A percentile compares a stretch with the other conserved stretches of the same genome.
Conservation (phyloP, 2,329 filamentous ascomycete genomes). For the Cordyceps tenuipes region DNA sequence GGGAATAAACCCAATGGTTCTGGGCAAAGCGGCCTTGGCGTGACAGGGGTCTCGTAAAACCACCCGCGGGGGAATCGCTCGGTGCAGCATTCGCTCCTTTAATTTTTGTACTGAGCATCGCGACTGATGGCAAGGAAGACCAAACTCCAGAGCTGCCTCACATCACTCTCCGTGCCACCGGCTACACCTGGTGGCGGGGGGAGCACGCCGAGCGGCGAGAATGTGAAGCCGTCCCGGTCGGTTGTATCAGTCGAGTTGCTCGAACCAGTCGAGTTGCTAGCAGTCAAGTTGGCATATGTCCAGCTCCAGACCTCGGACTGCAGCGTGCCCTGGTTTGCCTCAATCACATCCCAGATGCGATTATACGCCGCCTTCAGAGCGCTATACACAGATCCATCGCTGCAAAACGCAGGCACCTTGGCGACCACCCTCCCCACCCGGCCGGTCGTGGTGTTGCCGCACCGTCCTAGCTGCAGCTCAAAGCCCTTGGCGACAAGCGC, state of each 20-base stretch:
- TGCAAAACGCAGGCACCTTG: conserved; percentile 40
- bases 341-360: conserved; percentile 51
- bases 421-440: not conserved
- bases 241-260: conserved; percentile 46
- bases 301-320: conserved; percentile 57
- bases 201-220: conserved; percentile 42
- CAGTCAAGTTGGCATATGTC: conserved; percentile 34
- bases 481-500: conserved; percentile 57
- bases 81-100: not conserved
- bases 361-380: conserved; percentile 45
- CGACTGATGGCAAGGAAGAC: conserved; percentile 44
- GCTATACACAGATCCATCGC: conserved; percentile 30
- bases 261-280: too few relatives aligned
- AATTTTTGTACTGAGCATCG: conserved; percentile 7
- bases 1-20: not conserved
- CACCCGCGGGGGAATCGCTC: too few relatives aligned
- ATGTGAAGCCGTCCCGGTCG: conserved; percentile 30
- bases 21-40: not conserved
- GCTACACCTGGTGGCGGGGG: conserved; percentile 35
- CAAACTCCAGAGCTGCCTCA: conserved; percentile 50
- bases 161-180: conserved; percentile 39
- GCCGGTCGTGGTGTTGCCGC: conserved; percentile 19
- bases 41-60: not conserved
- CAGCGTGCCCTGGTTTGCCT: conserved; percentile 41
- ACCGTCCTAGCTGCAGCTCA: conserved; percentile 48